Percentiles rank a stretch among this genome's conserved stretches.
Conservation (phyloP, 306 rosid genomes). For the Inga leiocalycina region DNA sequence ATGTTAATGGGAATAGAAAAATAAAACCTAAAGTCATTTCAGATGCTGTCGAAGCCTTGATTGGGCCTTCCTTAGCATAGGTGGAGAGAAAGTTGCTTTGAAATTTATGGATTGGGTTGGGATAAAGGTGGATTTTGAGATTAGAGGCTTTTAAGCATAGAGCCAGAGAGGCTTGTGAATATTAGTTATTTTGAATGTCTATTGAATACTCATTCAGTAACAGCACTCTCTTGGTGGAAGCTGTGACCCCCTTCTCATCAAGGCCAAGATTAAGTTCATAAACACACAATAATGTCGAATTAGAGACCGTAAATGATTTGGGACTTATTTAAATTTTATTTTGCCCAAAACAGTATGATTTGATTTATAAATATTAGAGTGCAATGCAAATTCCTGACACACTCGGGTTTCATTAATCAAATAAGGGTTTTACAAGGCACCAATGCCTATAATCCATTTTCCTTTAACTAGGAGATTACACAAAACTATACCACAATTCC, state of each 20-base stretch:
- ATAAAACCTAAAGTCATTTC: conserved; percentile 48
- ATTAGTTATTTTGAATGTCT: conserved; percentile 43
- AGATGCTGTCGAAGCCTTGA: conserved; percentile 81
- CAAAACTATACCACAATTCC: too few relatives aligned
- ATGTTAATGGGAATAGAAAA: conserved; percentile 42
- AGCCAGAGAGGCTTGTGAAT: conserved; percentile 38
- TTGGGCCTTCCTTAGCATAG: conserved; percentile 62
- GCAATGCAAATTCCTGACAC: too few relatives aligned
- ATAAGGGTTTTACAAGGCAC: too few relatives aligned
- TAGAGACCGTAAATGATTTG: too few relatives aligned
- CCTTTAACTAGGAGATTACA: too few relatives aligned
- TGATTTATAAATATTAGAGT: too few relatives aligned
- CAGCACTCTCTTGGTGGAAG: conserved; percentile 62
- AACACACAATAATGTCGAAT: too few relatives aligned
- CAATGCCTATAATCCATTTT: too few relatives aligned
- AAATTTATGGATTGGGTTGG: conserved; percentile 67
- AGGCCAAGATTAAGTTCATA: too few relatives aligned
- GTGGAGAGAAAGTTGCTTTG: conserved; percentile 57
- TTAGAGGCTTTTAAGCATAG: conserved; percentile 30
- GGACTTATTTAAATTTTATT: too few relatives aligned
- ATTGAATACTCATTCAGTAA: conserved; percentile 56
- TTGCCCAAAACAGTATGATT: too few relatives aligned
- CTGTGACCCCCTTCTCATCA: neutral
- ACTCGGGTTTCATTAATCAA: too few relatives aligned
- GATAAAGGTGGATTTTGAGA: conserved; percentile 46